Percentiles rank a stretch among this genome's conserved stretches.
Conservation (phyloP, 2,329 filamentous ascomycete species). For the Trichoderma atrobrunneum region DNA sequence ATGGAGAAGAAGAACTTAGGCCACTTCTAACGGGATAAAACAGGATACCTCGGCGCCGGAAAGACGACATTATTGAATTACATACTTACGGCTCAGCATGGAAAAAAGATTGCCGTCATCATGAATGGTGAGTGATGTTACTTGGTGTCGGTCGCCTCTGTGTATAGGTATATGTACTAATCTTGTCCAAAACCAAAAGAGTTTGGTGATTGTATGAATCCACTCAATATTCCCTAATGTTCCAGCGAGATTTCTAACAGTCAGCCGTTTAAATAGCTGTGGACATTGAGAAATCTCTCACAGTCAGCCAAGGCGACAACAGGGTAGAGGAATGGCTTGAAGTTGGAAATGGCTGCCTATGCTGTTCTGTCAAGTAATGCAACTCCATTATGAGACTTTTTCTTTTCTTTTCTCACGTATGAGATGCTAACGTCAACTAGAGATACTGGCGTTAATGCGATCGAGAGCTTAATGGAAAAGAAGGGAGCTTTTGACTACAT, state of each 20-base stretch:
- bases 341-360: constrained; percentile 94
- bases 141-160: not conserved
- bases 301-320: constrained; percentile 78
- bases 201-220: constrained; percentile 71
- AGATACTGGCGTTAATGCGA: constrained; percentile 89
- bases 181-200: constrained; percentile 44
- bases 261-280: constrained; percentile 56
- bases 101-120: constrained; percentile 97
- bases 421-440: constrained; percentile 39
- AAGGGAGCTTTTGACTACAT: constrained; percentile 97
- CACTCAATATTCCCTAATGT: constrained; percentile 3
- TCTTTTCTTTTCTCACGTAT: too few species aligned
- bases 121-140: constrained; percentile 65
- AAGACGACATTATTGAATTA: constrained; percentile 97
- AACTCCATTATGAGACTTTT: not conserved
- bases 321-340: constrained; percentile 93
- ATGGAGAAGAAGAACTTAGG: not conserved
- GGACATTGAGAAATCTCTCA: constrained; percentile 95
- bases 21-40: not conserved
- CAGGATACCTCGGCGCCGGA: constrained; percentile 90
- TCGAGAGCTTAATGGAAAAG: constrained; percentile 93
- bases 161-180: not conserved
- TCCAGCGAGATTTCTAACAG: not conserved
- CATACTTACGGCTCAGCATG: constrained; percentile 90
- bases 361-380: constrained; percentile 86